Percentiles rank a stretch among this genome's conserved stretches.
Conservation (phyloP, 1,139 yeast species). For the Blastobotrys arbuscula region DNA sequence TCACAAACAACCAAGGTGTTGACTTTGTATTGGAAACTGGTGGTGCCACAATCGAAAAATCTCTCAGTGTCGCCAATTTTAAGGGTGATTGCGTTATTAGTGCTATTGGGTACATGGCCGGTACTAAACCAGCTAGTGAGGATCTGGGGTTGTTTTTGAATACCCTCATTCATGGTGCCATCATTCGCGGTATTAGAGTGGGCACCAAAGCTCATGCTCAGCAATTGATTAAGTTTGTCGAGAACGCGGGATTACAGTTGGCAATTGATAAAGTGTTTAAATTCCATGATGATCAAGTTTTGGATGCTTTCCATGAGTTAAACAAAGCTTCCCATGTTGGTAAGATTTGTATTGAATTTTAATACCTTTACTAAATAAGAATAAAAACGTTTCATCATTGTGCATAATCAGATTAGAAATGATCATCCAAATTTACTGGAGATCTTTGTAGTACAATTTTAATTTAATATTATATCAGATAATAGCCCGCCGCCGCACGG, state of each 20-base stretch:
- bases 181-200: conserved; percentile 17
- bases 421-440: neutral
- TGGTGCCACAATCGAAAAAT: conserved; percentile 17
- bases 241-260: conserved; percentile 13
- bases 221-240: conserved; percentile 17
- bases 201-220: conserved; percentile 15
- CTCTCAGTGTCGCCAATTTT: conserved; percentile 12
- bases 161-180: conserved; percentile 11
- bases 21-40: conserved; percentile 19
- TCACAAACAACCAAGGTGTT: conserved; percentile 16
- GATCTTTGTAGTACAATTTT: too few species aligned
- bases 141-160: conserved; percentile 11
- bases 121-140: conserved; percentile 4
- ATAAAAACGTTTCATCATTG: neutral
- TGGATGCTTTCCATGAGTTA: conserved; percentile 17
- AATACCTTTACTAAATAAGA: neutral
- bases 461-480: too few species aligned
- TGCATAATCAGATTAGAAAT: neutral
- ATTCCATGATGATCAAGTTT: conserved; percentile 13
- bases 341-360: conserved; percentile 14
- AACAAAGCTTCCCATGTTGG: conserved; percentile 17
- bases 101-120: conserved; percentile 17
- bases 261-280: conserved; percentile 15
- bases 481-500: too few species aligned
- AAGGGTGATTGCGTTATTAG: conserved; percentile 15